These are phyloP conservation scores for Lathyrus tuberosus DNA, from an alignment of 306 rosid genomes.

Conservation along the genomic window DNA sequence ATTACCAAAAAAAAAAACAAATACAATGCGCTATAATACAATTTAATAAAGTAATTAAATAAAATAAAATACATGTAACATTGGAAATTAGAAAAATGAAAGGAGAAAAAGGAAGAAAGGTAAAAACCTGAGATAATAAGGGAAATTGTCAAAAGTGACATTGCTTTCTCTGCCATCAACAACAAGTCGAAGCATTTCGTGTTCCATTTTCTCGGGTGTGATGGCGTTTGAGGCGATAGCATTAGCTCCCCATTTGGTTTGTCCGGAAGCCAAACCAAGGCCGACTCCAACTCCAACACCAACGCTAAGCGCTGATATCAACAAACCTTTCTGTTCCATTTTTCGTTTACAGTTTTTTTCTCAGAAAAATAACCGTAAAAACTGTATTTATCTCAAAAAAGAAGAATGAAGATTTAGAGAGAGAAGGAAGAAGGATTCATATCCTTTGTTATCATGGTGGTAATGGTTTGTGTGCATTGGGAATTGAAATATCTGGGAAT, in stretches of 20 bases:
- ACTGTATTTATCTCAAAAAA: not conserved
- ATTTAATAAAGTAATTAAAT: not conserved
- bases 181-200: slow-evolving; percentile 62
- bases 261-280: slow-evolving; percentile 66
- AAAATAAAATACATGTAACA: not conserved
- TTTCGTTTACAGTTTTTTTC: not conserved
- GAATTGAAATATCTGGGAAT: slow-evolving; percentile 46
- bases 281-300: slow-evolving; percentile 93
- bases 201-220: slow-evolving; percentile 63
- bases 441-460: not conserved
- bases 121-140: slow-evolving; percentile 70
- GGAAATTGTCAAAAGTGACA: slow-evolving; percentile 79
- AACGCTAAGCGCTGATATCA: slow-evolving; percentile 71
- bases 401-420: not conserved
- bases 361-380: not conserved
- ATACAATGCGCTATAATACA: not conserved
- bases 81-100: not conserved
- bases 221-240: slow-evolving; percentile 33
- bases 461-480: not conserved
- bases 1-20: too few species aligned
- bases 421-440: not conserved
- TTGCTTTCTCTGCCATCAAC: slow-evolving; percentile 73
- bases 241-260: slow-evolving; percentile 52
- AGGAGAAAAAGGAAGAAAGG: not conserved
- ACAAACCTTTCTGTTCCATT: slow-evolving; percentile 62